These are phyloP conservation scores for Nannizziopsis barbatae DNA, from an alignment of 2,329 filamentous ascomycete species.

Conservation along the genomic window DNA sequence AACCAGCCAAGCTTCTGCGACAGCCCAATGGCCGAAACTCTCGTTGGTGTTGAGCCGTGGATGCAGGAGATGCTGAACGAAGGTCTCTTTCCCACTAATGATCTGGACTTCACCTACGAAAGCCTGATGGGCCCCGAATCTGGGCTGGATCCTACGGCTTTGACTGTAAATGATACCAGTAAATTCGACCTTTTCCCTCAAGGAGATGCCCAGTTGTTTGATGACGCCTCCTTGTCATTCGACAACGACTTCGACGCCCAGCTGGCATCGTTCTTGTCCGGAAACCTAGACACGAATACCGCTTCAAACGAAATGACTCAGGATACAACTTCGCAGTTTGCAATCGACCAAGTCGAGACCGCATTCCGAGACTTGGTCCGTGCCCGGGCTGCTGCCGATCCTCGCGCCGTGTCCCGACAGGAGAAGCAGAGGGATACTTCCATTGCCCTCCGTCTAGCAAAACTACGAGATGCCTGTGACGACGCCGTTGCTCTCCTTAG, in stretches of 20 bases:
- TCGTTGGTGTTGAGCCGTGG: slow-evolving; percentile 13
- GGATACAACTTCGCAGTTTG: slow-evolving; percentile 9
- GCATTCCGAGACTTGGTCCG: slow-evolving; percentile 27
- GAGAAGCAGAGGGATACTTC: slow-evolving; percentile 34
- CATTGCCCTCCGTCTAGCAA: slow-evolving; percentile 33
- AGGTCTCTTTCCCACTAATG: slow-evolving; percentile 5
- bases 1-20: not conserved
- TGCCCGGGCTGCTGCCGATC: slow-evolving; percentile 29
- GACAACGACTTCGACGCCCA: not conserved
- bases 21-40: slow-evolving; percentile 7
- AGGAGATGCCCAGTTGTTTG: not conserved
- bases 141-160: not conserved
- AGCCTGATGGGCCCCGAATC: not conserved
- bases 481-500: slow-evolving; percentile 13
- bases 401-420: slow-evolving; percentile 27
- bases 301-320: not conserved
- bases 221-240: not conserved
- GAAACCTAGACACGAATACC: not conserved
- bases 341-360: slow-evolving; percentile 13
- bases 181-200: not conserved
- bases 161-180: not conserved
- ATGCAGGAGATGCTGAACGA: slow-evolving; percentile 15
- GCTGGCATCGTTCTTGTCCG: slow-evolving; percentile 1
- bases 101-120: slow-evolving; percentile 2
- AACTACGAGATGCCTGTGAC: slow-evolving; percentile 24